A percentile compares a stretch with the other conserved stretches of the same genome.
Evolutionary conservation across 1,139 yeast species (phyloP).

Genomic region (Sugiyamaella neomexicana): DNA sequence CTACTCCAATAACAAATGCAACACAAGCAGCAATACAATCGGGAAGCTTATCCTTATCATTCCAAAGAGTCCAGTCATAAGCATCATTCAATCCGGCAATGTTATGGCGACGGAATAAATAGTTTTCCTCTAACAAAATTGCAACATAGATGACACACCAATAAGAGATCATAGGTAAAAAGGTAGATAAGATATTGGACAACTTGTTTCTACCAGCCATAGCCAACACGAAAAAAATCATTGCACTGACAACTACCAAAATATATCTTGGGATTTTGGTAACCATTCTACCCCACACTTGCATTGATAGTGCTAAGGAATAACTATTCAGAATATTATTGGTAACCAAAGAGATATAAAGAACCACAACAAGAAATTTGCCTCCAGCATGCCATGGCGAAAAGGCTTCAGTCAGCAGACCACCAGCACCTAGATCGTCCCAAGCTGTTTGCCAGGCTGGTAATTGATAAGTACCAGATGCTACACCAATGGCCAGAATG

Average conservation of each 20-base stretch:
- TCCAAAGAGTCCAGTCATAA: conserved; percentile 62
- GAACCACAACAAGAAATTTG: conserved; percentile 65
- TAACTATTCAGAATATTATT: conserved; percentile 81
- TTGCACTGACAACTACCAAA: conserved; percentile 67
- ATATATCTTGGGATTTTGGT: conserved; percentile 77
- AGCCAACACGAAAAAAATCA: conserved; percentile 55
- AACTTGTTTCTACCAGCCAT: conserved; percentile 73
- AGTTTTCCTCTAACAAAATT: conserved; percentile 70
- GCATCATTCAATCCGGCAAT: conserved; percentile 38
- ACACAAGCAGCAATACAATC: conserved; percentile 63
- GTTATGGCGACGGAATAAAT: conserved; percentile 61
- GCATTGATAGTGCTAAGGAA: conserved; percentile 80
- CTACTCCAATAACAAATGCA: conserved; percentile 63
- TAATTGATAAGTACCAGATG: conserved; percentile 61
- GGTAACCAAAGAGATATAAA: conserved; percentile 73
- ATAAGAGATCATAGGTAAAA: conserved; percentile 91
- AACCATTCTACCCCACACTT: conserved; percentile 62
- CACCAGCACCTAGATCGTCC: conserved; percentile 69
- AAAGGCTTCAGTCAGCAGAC: conserved; percentile 66
- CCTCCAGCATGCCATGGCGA: conserved; percentile 79
- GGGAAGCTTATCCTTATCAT: conserved; percentile 55
- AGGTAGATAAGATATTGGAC: conserved; percentile 75
- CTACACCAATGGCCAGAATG: conserved; percentile 67
- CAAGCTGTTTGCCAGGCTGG: conserved; percentile 63
- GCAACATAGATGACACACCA: conserved; percentile 86